Base-by-base conservation (phyloP, 2,329 filamentous ascomycete genomes). In the Aureobasidium sp. region DNA sequence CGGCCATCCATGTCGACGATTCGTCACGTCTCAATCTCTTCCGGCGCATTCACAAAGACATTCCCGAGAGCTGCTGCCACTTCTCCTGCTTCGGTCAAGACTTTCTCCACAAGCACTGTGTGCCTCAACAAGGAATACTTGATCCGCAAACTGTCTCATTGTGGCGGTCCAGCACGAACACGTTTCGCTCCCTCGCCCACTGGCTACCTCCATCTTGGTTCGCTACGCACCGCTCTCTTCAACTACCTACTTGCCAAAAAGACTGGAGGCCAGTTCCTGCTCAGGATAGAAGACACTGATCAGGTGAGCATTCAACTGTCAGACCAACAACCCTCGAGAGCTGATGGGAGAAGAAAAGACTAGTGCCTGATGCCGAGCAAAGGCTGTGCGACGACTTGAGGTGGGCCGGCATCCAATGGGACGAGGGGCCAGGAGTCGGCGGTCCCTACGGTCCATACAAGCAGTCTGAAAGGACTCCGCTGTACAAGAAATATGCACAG, bases 141-240 rank as follows among this genome's bases (percentile, higher is more conserved):
- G 15, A 45, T 35, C 7, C 42, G 43, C 17, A 25, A 58, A 31
- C 38, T 61, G 3, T 35, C 58, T 5, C 60, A 53, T 10, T 23
- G 33, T 19, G 53, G 37, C 1, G 53, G 37, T 1, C 87, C 88
- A 47, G 84, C 84, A 62, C 80, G 90, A 71, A 90, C 94, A 19
- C 86, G 94, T 49, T 99, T 99, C 74, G 94, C 95, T 1, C 94
- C 94, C 0, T 97, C 94, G 1, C 94, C 94, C 0, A 99, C 94
- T 0, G 94, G 94, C 1, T 92, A 93, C 68, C 80, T 99, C 25
- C 94, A 99, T 74, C 79, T 99, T 13, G 94, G 94, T 4, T 96
- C 92, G 0, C 74, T 99, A 37, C 82, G 94, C 61, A 99, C 94
- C 0, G 95, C 95, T 0, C 75, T 99, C n/a, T 97, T 91, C 77